These are phyloP conservation scores for Cutaneotrichosporon mucoides DNA, from an alignment of 1,284 basidiomycete species.

Conservation along the genomic window DNA sequence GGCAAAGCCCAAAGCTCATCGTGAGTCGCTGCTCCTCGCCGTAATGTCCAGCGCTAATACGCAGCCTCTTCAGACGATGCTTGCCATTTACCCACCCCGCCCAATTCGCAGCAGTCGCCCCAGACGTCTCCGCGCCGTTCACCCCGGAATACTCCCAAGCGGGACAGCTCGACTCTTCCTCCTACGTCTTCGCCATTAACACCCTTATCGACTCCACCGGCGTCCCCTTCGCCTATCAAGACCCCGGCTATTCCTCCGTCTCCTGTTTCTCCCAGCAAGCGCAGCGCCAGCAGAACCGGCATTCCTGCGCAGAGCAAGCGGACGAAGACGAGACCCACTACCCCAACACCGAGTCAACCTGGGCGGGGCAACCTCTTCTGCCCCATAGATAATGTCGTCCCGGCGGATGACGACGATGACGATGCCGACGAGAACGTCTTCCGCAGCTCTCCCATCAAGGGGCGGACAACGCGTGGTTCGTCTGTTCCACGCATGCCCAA, in stretches of 20 bases:
- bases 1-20: constrained; percentile 22
- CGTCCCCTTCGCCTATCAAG: constrained; percentile 4
- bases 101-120: constrained; percentile 28
- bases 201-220: constrained; percentile 2
- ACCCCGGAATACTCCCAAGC: background rate
- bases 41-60: background rate
- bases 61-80: background rate
- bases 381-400: background rate
- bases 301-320: background rate
- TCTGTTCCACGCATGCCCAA: constrained; percentile 2
- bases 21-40: background rate
- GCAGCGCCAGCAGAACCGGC: constrained; percentile 8
- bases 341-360: constrained; percentile 14
- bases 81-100: constrained; percentile 33
- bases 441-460: background rate
- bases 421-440: background rate
- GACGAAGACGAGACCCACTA: background rate
- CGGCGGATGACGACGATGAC: background rate
- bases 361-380: constrained; percentile 36
- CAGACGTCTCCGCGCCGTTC: constrained; percentile 1
- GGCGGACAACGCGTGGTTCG: too few relatives aligned
- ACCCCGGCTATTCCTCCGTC: constrained; percentile 23
- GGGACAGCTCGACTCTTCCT: constrained; percentile 1
- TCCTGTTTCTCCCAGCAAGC: constrained; percentile 31
- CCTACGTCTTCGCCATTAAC: constrained; percentile 16